phyloP scores from a whole-genome alignment of 768 basidiomycete species.

The Mycena maculata region DNA sequence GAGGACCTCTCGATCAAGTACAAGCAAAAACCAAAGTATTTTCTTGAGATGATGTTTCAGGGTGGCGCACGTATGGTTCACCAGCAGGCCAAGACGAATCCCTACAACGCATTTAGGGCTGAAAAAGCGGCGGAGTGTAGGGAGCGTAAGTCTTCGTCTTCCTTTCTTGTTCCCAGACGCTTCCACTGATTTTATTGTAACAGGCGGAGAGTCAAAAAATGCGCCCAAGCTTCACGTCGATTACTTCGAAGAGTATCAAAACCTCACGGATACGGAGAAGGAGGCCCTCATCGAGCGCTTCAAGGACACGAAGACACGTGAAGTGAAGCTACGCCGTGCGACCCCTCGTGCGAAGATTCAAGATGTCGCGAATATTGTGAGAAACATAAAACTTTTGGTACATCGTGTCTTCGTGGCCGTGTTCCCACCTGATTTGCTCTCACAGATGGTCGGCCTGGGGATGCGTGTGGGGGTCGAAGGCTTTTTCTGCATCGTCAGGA shows the following conservation, averaged over 20 bases:
- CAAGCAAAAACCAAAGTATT: neutral
- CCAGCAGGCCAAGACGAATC: neutral
- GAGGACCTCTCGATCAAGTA: neutral
- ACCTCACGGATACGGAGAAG: slow-evolving; percentile 4
- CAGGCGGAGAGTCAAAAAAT: neutral
- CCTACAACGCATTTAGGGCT: slow-evolving; percentile 2
- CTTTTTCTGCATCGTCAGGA: slow-evolving; percentile 39
- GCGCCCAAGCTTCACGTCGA: neutral
- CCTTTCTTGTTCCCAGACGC: neutral
- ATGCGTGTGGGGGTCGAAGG: slow-evolving; percentile 34
- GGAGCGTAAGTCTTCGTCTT: neutral
- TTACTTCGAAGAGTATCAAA: slow-evolving; percentile 22
- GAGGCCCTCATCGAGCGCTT: slow-evolving; percentile 2
- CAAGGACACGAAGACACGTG: neutral
- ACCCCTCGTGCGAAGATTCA: slow-evolving; percentile 18
- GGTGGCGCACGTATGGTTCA: slow-evolving; percentile 6
- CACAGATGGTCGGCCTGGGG: slow-evolving; percentile 22
- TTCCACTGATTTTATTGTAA: neutral
- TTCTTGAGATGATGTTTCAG: slow-evolving; percentile 4
- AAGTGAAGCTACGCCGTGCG: neutral
- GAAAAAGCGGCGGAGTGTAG: neutral
- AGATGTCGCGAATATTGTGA: slow-evolving; percentile 16
- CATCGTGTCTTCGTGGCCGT: neutral
- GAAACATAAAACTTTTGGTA: slow-evolving; percentile 14
- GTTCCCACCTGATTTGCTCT: neutral